Evolutionary conservation across 2,329 filamentous ascomycete species (phyloP).

Genomic region (Microthyrium microscopicum): DNA sequence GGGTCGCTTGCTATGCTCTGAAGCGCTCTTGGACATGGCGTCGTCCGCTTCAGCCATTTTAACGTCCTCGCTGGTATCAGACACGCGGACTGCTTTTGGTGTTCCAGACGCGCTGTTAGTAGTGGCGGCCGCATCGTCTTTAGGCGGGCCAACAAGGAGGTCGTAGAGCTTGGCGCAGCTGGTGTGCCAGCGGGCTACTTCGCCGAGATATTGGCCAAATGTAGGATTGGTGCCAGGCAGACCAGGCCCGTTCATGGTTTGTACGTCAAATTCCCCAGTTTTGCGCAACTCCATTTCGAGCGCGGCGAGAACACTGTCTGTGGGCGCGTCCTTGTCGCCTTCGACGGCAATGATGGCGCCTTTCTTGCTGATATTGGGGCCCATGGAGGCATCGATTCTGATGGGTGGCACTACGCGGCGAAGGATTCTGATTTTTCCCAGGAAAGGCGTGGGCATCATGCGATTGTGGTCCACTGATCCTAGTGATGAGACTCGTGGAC

Average conservation of each 20-base stretch:
- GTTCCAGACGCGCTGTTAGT: no score
- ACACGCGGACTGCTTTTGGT: no score
- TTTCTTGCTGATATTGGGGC: conserved; percentile 31
- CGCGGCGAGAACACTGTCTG: conserved; percentile 47
- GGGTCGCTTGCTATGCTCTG: conserved; percentile 8
- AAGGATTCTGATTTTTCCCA: conserved; percentile 62
- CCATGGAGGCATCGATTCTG: conserved; percentile 14
- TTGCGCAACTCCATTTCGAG: conserved; percentile 38
- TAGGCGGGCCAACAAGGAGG: conserved; percentile 65
- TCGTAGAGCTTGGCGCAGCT: conserved; percentile 58
- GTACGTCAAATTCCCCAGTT: conserved; percentile 34
- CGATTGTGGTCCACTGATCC: conserved; percentile 30
- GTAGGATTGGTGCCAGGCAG: conserved; percentile 18
- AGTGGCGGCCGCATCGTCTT: conserved; percentile 56
- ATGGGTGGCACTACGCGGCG: conserved; percentile 59
- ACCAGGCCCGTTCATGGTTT: conserved; percentile 32
- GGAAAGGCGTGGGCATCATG: conserved; percentile 57
- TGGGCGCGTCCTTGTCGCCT: conserved; percentile 48
- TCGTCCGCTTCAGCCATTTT: no score
- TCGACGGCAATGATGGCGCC: conserved; percentile 75
- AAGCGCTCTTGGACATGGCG: no score
- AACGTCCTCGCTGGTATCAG: no score
- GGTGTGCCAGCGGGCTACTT: conserved; percentile 48
- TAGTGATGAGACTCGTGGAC: conserved; percentile 33
- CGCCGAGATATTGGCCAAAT: conserved; percentile 43